Base-by-base conservation (phyloP, 208 protist species). In the Naegleria lovaniensis region DNA sequence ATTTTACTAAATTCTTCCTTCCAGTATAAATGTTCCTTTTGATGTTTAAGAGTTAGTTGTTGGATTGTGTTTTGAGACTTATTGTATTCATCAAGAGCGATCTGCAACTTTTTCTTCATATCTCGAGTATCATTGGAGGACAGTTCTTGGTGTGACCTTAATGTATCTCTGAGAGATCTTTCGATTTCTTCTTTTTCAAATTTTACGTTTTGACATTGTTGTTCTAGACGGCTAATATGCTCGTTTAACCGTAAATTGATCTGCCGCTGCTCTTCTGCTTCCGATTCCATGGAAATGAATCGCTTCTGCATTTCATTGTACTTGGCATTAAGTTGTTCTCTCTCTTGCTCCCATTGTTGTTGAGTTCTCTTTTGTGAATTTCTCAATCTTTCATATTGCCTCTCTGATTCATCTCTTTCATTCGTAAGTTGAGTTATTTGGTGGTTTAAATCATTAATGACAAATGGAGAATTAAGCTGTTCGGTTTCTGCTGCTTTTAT, bases 261-360 rank as follows among this genome's bases (percentile, higher is more conserved):
- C 36, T 79, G 67, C 9, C 67, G 19, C 36, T 36, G 67, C 9
- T 85, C 83, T 19, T 40, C 83, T 3, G 38, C 6, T 48, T 85
- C 83, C 48, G 11, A 38, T 25, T 85, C 83, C 0, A 85, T 0
- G 6, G 39, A 51, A 33, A 22, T 48, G 29, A 85, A 15, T 48
- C 40, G 43, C 48, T 85, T 85, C 7, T 16, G 16, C 7, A 33
- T 33, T 29, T 85, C 83, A 48, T 33, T 40, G 29, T 48, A 85
- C 41, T 43, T 40, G 16, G 40, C 38, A 48, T 85, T 85, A 0
- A 85, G 41, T 48, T 85, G 83, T 48, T 85, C 83, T 85, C 83
- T 40, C 16, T 85, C 83, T 29, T 85, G 83, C 16, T 85, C 83
- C 83, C 83, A 85, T 85, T 85, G 83, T 85, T 48, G 83, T 48